Conservation (phyloP, 108 stramenopile species). For the Cyclostephanos invisitatus region DNA sequence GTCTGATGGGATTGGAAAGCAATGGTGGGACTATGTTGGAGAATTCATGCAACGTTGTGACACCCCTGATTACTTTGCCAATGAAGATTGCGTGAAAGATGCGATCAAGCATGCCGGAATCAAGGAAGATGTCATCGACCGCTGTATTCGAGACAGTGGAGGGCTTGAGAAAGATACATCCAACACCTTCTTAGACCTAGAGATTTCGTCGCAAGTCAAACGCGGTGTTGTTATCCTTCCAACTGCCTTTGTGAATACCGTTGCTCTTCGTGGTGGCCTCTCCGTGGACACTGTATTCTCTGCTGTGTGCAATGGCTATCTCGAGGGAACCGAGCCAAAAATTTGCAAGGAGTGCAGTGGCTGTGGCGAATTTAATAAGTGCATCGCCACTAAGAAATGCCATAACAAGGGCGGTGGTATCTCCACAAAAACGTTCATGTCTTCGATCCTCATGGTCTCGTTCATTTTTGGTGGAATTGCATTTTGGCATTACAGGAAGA, state of each 20-base stretch:
- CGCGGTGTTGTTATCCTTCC: constrained; percentile 58
- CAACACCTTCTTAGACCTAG: constrained; percentile 72
- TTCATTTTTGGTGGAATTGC: constrained; percentile 57
- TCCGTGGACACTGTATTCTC: constrained; percentile 56
- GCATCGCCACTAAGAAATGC: constrained; percentile 42
- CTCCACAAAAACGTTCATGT: constrained; percentile 44
- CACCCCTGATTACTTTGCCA: constrained; percentile 64
- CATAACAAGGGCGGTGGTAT: constrained; percentile 34
- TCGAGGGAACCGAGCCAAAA: constrained; percentile 65
- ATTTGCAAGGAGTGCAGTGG: constrained; percentile 44
- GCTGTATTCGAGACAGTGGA: constrained; percentile 66
- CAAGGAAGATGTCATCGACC: constrained; percentile 46
- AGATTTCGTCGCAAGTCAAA: constrained; percentile 51
- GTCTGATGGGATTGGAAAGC: constrained; percentile 76
- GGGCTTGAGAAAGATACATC: constrained; percentile 41
- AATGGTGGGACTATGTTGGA: constrained; percentile 89
- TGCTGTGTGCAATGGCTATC: constrained; percentile 73
- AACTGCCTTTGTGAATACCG: constrained; percentile 65
- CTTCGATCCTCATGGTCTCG: constrained; percentile 49
- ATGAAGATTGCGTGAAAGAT: constrained; percentile 81
- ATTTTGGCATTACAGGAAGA: constrained; percentile 74
- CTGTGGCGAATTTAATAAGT: constrained; percentile 42
- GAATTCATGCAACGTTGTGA: constrained; percentile 76
- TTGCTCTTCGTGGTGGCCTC: constrained; percentile 66
- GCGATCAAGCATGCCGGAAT: constrained; percentile 57